These are phyloP conservation scores for Rosa chinensis DNA, from an alignment of 306 rosid species.

Conservation along the genomic window DNA sequence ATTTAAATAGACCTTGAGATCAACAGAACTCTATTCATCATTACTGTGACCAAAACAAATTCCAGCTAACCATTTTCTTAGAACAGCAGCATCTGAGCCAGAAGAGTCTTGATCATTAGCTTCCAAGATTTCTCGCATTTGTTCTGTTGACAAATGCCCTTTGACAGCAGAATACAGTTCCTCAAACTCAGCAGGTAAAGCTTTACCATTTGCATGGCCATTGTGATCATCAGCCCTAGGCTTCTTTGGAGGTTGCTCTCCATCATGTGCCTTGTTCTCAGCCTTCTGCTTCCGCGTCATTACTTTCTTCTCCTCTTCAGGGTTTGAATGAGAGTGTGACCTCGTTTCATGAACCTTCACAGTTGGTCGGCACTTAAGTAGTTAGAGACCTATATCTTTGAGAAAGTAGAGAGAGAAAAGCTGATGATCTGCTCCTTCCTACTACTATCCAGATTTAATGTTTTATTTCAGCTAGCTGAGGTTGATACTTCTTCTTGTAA, in stretches of 20 bases:
- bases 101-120: slow-evolving; percentile 62
- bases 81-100: slow-evolving; percentile 45
- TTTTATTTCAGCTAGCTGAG: neutral
- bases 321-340: slow-evolving; percentile 56
- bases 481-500: neutral
- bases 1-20: neutral
- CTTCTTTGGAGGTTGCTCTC: slow-evolving; percentile 62
- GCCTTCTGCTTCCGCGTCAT: slow-evolving; percentile 88
- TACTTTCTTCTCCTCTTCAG: slow-evolving; percentile 66
- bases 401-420: neutral
- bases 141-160: slow-evolving; percentile 56
- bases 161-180: slow-evolving; percentile 48
- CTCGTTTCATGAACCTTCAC: slow-evolving; percentile 72
- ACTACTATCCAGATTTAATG: neutral
- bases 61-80: slow-evolving; percentile 51
- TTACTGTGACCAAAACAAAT: neutral
- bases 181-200: slow-evolving; percentile 45
- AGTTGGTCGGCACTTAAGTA: neutral
- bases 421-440: neutral
- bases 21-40: neutral
- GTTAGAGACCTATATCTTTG: neutral
- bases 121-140: slow-evolving; percentile 56
- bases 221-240: slow-evolving; percentile 47
- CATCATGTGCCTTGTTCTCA: slow-evolving; percentile 61
- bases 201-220: slow-evolving; percentile 43